Percentiles rank a stretch among this genome's conserved stretches.
These are phyloP conservation scores for Trypanosoma avium DNA, from an alignment of 208 protist genomes.

Conservation along the genomic window DNA sequence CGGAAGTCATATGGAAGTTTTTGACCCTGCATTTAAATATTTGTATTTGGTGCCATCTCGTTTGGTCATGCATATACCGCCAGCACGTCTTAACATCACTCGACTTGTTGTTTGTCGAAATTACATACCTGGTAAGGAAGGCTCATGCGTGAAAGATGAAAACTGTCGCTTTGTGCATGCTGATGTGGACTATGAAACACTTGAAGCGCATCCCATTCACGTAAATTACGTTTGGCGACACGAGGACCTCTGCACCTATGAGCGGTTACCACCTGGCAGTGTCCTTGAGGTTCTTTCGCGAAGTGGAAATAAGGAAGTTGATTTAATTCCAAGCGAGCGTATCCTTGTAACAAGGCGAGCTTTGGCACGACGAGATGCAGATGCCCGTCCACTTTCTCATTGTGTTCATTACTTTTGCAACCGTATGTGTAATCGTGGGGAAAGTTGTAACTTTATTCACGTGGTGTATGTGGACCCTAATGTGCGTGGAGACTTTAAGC, in stretches of 20 bases:
- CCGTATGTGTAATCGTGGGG: conserved; percentile 77
- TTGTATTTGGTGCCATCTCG: conserved; percentile 57
- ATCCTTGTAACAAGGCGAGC: conserved; percentile 62
- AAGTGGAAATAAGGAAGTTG: conserved; percentile 39
- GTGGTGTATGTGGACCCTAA: conserved; percentile 75
- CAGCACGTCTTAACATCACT: conserved; percentile 64
- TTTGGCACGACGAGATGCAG: conserved; percentile 20
- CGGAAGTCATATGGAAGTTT: conserved; percentile 32
- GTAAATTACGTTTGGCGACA: conserved; percentile 78
- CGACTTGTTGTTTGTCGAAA: conserved; percentile 72
- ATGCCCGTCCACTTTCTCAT: conserved; percentile 45
- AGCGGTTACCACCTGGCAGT: conserved; percentile 53
- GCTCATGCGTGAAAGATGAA: conserved; percentile 48
- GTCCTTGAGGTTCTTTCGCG: conserved; percentile 49
- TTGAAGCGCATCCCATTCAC: conserved; percentile 54
- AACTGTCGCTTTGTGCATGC: conserved; percentile 84
- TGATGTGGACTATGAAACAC: conserved; percentile 31
- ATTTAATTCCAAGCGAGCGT: conserved; percentile 52
- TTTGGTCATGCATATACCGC: conserved; percentile 59
- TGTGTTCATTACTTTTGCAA: conserved; percentile 86
- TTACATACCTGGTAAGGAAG: conserved; percentile 35
- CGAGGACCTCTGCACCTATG: conserved; percentile 57
- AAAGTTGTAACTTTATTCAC: conserved; percentile 79
- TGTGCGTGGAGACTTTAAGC: conserved; percentile 64
- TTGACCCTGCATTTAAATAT: conserved; percentile 57